Evolutionary conservation across 495 filamentous ascomycete species (phyloP), one percentile per base, ranked within the genome.

Genomic region (Bathelium albidoporum): DNA sequence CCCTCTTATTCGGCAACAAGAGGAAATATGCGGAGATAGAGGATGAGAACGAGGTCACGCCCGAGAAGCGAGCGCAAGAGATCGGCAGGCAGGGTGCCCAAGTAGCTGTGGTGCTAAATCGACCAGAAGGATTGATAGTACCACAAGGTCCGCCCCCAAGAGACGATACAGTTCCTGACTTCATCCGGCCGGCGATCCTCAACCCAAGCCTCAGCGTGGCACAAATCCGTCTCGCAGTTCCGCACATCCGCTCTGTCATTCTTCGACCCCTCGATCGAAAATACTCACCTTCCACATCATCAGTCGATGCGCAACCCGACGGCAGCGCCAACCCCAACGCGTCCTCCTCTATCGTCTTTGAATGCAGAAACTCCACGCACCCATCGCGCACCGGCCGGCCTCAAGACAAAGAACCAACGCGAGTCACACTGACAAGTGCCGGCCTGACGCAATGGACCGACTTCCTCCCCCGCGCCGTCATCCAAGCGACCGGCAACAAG

Each of bases 371-470:
- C 69, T 84, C 87, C 18, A 79, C 81, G 1, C 77, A 79, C 9
- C 80, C 80, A 22, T 79, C 82, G 32, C 68, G 82, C 59, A 84
- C 84, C 26, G 81, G 81, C 34, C 75, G 83, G 31, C 68, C 77
- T 3, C 80, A 80, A 59, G 82, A 88, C 64, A 82, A 85, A 45
- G 91, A 97, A 58, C 94, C 94, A 2, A 86, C 90, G 12, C 85
- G 87, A 14, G 83, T 99, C 32, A 89, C 85, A 1, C 83, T 92
- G 31, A 87, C 85, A 18, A 90, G 88, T 65, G 83, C 87, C n/a
- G 90, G 91, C n/a, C 86, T 88, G 55, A 79, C 85, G 1, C 74
- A 97, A 3, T 99, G 95, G 92, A 89, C 95, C 67, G 95, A 97
- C 65, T 99, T 88, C 69, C 78, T 99, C 20, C 92, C 92, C 0